These are phyloP conservation scores for Terfezia boudieri DNA, from an alignment of 495 filamentous ascomycete genomes.

Conservation along the genomic window DNA sequence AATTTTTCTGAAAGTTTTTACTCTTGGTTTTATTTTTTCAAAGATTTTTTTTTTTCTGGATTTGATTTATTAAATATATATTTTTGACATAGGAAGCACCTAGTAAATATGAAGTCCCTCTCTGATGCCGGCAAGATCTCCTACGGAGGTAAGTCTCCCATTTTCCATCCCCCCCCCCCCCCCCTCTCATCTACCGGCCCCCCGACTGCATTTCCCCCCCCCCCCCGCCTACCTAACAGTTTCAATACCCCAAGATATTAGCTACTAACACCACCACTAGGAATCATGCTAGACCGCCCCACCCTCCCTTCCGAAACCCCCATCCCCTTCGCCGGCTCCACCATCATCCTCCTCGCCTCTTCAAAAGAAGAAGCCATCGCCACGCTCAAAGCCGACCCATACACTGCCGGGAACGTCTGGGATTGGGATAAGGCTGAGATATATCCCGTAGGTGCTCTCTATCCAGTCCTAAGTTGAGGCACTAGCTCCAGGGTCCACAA, in stretches of 20 bases:
- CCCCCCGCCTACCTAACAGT: background rate
- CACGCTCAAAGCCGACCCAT: slow-evolving; percentile 48
- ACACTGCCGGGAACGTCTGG: slow-evolving; percentile 52
- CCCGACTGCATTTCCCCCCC: background rate
- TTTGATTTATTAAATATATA: background rate
- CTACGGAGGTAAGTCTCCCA: too few relatives aligned
- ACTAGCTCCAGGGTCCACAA: too few relatives aligned
- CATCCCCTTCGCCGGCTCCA: slow-evolving; percentile 46
- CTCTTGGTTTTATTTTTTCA: background rate
- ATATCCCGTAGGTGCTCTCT: slow-evolving; percentile 12
- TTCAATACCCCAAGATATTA: background rate
- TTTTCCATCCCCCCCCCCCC: background rate
- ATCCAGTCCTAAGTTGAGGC: too few relatives aligned
- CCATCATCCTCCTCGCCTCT: slow-evolving; percentile 38
- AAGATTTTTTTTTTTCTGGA: background rate
- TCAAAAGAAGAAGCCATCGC: slow-evolving; percentile 46
- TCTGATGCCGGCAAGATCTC: background rate
- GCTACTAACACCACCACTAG: background rate
- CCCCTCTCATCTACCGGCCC: background rate
- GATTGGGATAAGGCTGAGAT: slow-evolving; percentile 48
- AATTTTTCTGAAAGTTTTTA: too few relatives aligned
- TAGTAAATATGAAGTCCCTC: background rate
- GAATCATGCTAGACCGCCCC: slow-evolving; percentile 25
- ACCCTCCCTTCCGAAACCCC: slow-evolving; percentile 14
- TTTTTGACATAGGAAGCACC: background rate